A percentile compares a stretch with the other conserved stretches of the same genome.
phyloP scores from a whole-genome alignment of 352 stramenopile species.

The Aphanomyces cochlioides region DNA sequence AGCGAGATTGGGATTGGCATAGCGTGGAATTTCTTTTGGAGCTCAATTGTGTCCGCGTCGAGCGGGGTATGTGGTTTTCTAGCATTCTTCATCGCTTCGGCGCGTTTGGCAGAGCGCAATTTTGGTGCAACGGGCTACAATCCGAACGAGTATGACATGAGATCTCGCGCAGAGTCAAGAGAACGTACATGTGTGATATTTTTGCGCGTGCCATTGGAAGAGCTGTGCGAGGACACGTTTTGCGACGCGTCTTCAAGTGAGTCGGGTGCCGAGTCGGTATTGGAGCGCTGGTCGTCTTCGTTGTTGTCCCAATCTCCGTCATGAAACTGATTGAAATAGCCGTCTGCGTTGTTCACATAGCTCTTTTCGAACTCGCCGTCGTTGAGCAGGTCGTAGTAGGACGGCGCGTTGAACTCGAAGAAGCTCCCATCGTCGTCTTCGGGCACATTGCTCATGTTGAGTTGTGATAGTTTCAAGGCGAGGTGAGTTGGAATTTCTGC shows the following conservation, averaged over 20 bases:
- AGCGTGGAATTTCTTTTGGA: conserved; percentile 75
- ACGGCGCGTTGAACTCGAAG: conserved; percentile 73
- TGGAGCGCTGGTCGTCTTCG: not conserved
- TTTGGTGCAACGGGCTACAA: conserved; percentile 39
- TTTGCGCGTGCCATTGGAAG: not conserved
- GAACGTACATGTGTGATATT: too few relatives aligned
- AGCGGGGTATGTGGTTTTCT: conserved; percentile 52
- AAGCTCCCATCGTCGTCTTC: conserved; percentile 33
- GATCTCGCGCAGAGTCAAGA: not conserved
- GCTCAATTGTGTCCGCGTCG: conserved; percentile 69
- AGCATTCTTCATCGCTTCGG: conserved; percentile 42
- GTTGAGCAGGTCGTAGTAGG: conserved; percentile 73
- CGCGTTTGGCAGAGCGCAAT: conserved; percentile 59
- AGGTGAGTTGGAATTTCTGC: too few relatives aligned
- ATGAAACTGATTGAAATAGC: conserved; percentile 48
- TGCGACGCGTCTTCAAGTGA: not conserved
- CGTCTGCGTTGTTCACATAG: conserved; percentile 84
- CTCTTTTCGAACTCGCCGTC: conserved; percentile 60
- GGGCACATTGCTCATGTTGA: not conserved
- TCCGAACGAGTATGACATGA: not conserved
- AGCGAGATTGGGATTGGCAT: conserved; percentile 39
- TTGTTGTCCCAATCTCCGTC: conserved; percentile 1
- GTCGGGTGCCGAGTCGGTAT: not conserved
- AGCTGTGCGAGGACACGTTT: conserved; percentile 1
- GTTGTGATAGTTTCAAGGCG: too few relatives aligned